Percentiles rank a stretch among this genome's conserved stretches.
Conservation (phyloP, 176 grass and related monocot genomes). For the Calamus simplicifolius region DNA sequence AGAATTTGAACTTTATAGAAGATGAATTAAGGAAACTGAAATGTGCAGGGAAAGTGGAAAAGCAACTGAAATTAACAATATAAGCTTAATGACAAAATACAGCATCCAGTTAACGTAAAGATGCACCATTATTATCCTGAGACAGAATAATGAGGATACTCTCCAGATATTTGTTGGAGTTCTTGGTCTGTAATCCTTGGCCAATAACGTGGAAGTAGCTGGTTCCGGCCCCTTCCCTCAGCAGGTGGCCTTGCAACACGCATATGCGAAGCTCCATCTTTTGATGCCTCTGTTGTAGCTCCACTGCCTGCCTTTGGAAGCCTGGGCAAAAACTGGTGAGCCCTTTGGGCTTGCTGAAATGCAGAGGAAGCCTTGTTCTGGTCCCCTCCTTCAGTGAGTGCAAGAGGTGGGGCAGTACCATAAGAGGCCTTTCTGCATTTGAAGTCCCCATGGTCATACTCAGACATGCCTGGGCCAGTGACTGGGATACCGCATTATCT, state of each 20-base stretch:
- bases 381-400: slow-evolving; percentile 52
- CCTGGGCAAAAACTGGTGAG: slow-evolving; percentile 59
- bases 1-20: slow-evolving; percentile 66
- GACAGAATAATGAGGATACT: slow-evolving; percentile 50
- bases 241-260: slow-evolving; percentile 93
- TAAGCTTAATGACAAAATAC: too few species aligned
- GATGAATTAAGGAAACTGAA: slow-evolving; percentile 47
- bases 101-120: too few species aligned
- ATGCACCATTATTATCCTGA: too few species aligned
- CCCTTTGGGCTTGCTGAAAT: slow-evolving; percentile 69
- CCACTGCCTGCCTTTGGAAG: slow-evolving; percentile 48
- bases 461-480: slow-evolving; percentile 61
- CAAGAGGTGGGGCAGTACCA: slow-evolving; percentile 40
- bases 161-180: slow-evolving; percentile 99
- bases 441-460: slow-evolving; percentile 71
- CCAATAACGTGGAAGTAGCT: slow-evolving; percentile 97
- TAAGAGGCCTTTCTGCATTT: slow-evolving; percentile 41
- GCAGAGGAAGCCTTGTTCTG: slow-evolving; percentile 31
- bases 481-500: slow-evolving; percentile 50
- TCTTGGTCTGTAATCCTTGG: slow-evolving; percentile 99
- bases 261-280: slow-evolving; percentile 66
- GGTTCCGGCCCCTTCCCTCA: slow-evolving; percentile 82
- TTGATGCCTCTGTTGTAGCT: slow-evolving; percentile 54
- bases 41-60: not conserved
- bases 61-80: not conserved